Conservation (phyloP, 805 yeast species). For the Teunomyces panamensis region DNA sequence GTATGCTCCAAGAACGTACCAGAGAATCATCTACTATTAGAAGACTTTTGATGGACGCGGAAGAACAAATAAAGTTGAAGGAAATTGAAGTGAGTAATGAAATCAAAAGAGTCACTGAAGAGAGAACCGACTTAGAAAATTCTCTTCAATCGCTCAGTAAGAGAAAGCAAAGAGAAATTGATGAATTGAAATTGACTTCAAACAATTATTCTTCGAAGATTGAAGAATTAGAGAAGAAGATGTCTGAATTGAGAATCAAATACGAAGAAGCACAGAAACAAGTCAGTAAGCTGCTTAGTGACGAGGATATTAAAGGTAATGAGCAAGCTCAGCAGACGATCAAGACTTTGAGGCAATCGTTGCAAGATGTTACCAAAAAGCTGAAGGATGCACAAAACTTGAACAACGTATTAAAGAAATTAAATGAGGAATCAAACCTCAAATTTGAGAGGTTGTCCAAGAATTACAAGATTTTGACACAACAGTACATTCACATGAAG, state of each 20-base stretch:
- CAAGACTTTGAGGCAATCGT: conserved; percentile 50
- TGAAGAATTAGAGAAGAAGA: conserved; percentile 33
- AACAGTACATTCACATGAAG: conserved; percentile 47
- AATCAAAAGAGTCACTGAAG: conserved; percentile 52
- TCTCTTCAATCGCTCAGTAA: conserved; percentile 47
- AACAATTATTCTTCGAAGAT: conserved; percentile 42
- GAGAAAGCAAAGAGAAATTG: conserved; percentile 63
- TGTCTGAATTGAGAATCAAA: conserved; percentile 18
- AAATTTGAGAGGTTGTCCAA: conserved; percentile 69
- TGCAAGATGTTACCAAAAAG: conserved; percentile 49
- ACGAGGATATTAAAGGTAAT: conserved; percentile 9
- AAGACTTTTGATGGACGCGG: conserved; percentile 63
- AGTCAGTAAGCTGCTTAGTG: not conserved
- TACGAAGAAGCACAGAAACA: conserved; percentile 2
- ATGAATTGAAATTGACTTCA: conserved; percentile 46
- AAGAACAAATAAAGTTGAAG: conserved; percentile 51
- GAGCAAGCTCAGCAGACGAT: conserved; percentile 28
- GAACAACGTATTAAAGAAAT: conserved; percentile 51
- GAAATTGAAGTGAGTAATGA: conserved; percentile 56
- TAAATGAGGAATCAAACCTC: conserved; percentile 65
- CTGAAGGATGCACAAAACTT: conserved; percentile 54
- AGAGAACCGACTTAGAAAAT: conserved; percentile 57
- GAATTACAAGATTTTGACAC: conserved; percentile 62
- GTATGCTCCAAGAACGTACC: conserved; percentile 73
- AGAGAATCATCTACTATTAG: conserved; percentile 75